Evolutionary conservation across 768 basidiomycete species (phyloP), one percentile per base, ranked within the genome.

Genomic region (Mycena galopus): DNA sequence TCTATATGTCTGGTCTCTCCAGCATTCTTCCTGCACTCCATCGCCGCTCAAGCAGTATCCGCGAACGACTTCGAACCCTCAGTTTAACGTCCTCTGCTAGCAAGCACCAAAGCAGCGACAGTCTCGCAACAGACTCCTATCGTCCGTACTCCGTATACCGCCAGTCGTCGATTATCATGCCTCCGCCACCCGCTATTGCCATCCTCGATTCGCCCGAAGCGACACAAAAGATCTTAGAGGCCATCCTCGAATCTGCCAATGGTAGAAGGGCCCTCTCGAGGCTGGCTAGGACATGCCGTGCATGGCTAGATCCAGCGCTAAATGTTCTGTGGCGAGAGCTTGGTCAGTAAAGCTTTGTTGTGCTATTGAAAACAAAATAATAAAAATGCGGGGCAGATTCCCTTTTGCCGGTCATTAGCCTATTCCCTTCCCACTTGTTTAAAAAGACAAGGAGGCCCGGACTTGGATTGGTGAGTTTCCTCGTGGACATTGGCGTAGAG

Each of bases 311-410:
- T 74, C 92, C 92, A 17, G 89, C 91, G n/a, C 78, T 94, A 75
- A 84, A 91, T 78, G 83, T 91, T 59, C 85, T 95, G 33, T 95
- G 94, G 94, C 89, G 87, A 78, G 94, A 95, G 76, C 82, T 95
- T 67, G 74, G 73, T 75, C 39, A 61, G 73, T 50, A 16, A 4
- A 69, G 2, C 17, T 21, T 29, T 3, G 2, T 27, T 3, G n/a
- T n/a, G n/a, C n/a, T n/a, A 23, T n/a, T 32, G n/a, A 32, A 63
- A 27, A 61, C 16, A 21, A 65, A 51, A 37, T 27, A 30, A 23
- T 25, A 32, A 21, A 47, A 32, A 44, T 29, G 32, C 30, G 60
- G 19, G 0, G 11, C 39, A 75, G 93, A 94, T 79, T 93, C 92
- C 16, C 84, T 94, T 70, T 82, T 90, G 56, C 94, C 94, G 12